phyloP scores from a whole-genome alignment of 2,329 filamentous ascomycete species.

The Pestalotiopsis sp. region DNA sequence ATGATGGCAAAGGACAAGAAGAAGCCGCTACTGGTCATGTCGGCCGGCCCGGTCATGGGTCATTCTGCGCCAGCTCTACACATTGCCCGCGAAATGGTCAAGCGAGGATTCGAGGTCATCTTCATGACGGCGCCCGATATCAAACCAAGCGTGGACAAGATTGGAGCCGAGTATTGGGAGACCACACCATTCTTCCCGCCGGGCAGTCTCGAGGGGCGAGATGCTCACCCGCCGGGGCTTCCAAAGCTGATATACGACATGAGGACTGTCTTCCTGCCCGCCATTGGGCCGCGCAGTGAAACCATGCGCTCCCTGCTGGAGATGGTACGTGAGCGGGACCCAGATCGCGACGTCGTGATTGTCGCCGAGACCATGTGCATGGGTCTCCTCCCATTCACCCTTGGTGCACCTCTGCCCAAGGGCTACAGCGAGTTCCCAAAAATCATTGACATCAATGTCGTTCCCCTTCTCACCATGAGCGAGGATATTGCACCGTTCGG shows the following conservation, averaged over 20 bases:
- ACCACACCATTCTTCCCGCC: slow-evolving; percentile 4
- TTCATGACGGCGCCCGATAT: slow-evolving; percentile 20
- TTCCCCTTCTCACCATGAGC: slow-evolving; percentile 32
- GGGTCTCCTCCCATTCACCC: slow-evolving; percentile 29
- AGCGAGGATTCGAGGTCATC: slow-evolving; percentile 18
- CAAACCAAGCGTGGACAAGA: slow-evolving; percentile 20
- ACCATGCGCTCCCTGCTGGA: slow-evolving; percentile 19
- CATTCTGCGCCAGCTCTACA: slow-evolving; percentile 23
- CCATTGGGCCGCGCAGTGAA: not conserved
- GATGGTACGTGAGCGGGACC: slow-evolving; percentile 25
- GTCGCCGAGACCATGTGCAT: slow-evolving; percentile 33
- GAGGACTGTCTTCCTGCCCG: not conserved
- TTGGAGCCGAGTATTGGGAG: slow-evolving; percentile 27
- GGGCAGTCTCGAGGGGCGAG: not conserved
- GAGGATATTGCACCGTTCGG: slow-evolving; percentile 34
- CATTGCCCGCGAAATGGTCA: slow-evolving; percentile 32
- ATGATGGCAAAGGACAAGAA: slow-evolving; percentile 1
- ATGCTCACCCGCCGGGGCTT: not conserved
- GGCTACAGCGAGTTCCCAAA: slow-evolving; percentile 25
- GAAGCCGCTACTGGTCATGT: slow-evolving; percentile 21
- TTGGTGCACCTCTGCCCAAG: slow-evolving; percentile 25
- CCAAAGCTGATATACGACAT: slow-evolving; percentile 4
- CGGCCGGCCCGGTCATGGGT: slow-evolving; percentile 21
- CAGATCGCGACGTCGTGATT: slow-evolving; percentile 33
- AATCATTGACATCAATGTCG: slow-evolving; percentile 34